These are phyloP conservation scores for Perkinsus marinus DNA, from an alignment of 169 alveolate species.

Conservation along the genomic window DNA sequence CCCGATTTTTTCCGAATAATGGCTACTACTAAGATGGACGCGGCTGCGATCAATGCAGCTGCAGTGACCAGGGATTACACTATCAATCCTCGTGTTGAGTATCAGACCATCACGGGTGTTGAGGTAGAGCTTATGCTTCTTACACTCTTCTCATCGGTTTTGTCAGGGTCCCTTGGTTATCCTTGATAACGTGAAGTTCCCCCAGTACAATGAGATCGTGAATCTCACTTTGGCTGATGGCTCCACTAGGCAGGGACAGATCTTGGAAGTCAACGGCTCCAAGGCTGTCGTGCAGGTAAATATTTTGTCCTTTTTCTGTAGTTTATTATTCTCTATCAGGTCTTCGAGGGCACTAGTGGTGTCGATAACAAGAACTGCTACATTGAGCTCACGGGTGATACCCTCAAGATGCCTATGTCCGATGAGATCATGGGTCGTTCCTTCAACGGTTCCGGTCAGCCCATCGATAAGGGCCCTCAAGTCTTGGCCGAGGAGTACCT, in stretches of 20 bases:
- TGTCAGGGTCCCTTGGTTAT: slow-evolving; percentile 91
- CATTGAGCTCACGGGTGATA: slow-evolving; percentile 96
- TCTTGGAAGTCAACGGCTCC: slow-evolving; percentile 90
- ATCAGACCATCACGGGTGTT: slow-evolving; percentile 59
- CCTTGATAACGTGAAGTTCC: slow-evolving; percentile 94
- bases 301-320: too few relatives aligned
- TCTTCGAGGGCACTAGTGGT: slow-evolving; percentile 99
- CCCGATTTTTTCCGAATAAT: not conserved
- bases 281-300: slow-evolving; percentile 76
- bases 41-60: slow-evolving; percentile 41
- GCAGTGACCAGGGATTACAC: slow-evolving; percentile 78
- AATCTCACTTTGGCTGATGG: slow-evolving; percentile 87
- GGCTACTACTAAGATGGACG: not conserved
- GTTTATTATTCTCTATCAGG: too few relatives aligned
- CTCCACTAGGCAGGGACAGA: slow-evolving; percentile 89
- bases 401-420: slow-evolving; percentile 91
- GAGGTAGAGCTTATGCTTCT: not conserved
- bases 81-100: slow-evolving; percentile 86
- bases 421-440: slow-evolving; percentile 73
- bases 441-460: slow-evolving; percentile 98
- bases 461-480: slow-evolving; percentile 95
- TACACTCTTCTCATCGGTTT: not conserved
- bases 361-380: slow-evolving; percentile 88
- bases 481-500: slow-evolving; percentile 27
- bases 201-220: slow-evolving; percentile 92